Base-by-base conservation (phyloP, 495 filamentous ascomycete genomes). In the Daldinia decipiens region DNA sequence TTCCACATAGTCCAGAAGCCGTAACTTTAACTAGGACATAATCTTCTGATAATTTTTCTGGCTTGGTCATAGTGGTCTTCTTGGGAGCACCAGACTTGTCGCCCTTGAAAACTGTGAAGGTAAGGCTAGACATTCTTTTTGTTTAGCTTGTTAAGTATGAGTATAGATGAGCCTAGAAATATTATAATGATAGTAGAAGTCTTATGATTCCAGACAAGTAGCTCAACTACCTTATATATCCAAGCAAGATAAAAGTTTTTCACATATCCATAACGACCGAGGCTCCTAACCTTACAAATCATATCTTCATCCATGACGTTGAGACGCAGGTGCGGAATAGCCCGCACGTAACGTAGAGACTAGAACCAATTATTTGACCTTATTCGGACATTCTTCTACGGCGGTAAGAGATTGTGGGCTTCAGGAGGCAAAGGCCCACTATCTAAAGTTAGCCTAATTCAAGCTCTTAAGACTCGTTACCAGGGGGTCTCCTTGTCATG, bases 1-100 rank as follows among this genome's bases (percentile, higher is more conserved):
- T 91, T 43, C 81, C 83, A 68, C 89, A 91, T 26, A 90, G 78
- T n/a, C 89, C 89, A 11, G 87, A 89, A 59, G 87, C 85, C 1
- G 86, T 89, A 27, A 90, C 77, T 32, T 80, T 82, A 50, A 91
- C 62, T 15, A 88, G 79, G 34, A 90, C 87, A 26, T 89, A 76
- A 67, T 90, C 85, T 40, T 75, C 68, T n/a, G 74, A 67, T 24
- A 89, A 79, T 13, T 81, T 74, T 15, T 72, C 58, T n/a, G 72
- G 72, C 54, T 69, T 78, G 24, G 78, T 80, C 40, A 79, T 83
- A 19, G 65, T 79, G 7, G 74, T 67, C 63, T 87, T 50, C 51
- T 82, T 79, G 70, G 87, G 85, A n/a, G 76, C 72, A 62, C 88
- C 87, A 59, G 84, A 81, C 36, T 84, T 78, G 56, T 84, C 82